Conservation (phyloP, 345 rosid genomes). For the Turnera subulata region DNA sequence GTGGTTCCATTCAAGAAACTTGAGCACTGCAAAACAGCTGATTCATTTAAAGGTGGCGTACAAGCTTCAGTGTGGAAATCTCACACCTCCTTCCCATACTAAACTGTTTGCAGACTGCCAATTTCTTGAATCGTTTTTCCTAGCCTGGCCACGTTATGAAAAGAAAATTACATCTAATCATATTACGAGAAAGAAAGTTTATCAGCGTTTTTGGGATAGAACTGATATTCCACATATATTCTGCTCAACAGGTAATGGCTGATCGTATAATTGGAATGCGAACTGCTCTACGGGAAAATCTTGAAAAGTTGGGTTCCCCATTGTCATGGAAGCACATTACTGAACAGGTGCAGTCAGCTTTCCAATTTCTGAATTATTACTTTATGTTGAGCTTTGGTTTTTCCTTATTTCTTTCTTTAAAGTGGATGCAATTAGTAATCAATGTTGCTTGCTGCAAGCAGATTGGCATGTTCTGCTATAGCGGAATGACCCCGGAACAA, state of each 20-base stretch:
- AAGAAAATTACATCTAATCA: too few relatives aligned
- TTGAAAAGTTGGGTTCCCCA: constrained; percentile 75
- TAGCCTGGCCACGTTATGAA: too few relatives aligned
- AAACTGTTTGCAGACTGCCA: too few relatives aligned
- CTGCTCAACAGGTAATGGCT: constrained; percentile 65
- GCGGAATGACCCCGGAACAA: constrained; percentile 89
- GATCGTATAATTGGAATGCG: constrained; percentile 96
- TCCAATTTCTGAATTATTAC: not conserved
- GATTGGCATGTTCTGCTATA: constrained; percentile 98
- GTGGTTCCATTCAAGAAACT: not conserved
- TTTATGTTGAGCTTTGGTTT: not conserved
- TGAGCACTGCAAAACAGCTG: not conserved
- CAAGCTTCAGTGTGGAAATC: not conserved
- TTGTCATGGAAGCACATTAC: constrained; percentile 89
- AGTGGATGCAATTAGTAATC: not conserved
- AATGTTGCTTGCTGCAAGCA: constrained; percentile 26
- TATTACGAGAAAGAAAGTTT: too few relatives aligned
- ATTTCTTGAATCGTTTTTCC: too few relatives aligned
- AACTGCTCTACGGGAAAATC: constrained; percentile 64
- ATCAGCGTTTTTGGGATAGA: too few relatives aligned
- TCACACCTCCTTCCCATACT: not conserved
- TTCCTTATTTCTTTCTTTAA: not conserved
- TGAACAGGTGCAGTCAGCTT: constrained; percentile 52
- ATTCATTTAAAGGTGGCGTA: not conserved
- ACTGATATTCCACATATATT: too few relatives aligned